phyloP scores from a whole-genome alignment of 31 red algal genomes.

The Bonnemaisonia californica region DNA sequence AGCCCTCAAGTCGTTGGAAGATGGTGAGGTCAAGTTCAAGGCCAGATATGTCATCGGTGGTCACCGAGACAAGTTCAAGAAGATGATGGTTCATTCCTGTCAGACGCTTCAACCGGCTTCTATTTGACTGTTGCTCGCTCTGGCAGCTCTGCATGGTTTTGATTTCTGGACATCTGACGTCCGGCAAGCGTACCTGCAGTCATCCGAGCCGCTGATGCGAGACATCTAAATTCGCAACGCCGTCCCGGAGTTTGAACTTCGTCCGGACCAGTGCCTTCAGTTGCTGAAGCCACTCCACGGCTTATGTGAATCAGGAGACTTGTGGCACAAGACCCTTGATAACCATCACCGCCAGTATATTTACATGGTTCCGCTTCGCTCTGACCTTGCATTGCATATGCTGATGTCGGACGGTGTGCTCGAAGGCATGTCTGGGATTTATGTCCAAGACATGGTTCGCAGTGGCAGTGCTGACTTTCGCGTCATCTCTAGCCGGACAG shows the following conservation, averaged over 20 bases:
- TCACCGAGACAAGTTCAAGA: constrained; percentile 22
- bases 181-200: constrained; percentile 39
- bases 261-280: constrained; percentile 1
- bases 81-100: constrained; percentile 11
- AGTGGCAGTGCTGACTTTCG: background rate
- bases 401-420: background rate
- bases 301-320: constrained; percentile 11
- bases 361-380: constrained; percentile 11
- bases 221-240: constrained; percentile 20
- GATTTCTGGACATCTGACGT: constrained; percentile 19
- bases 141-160: constrained; percentile 24
- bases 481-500: background rate
- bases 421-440: constrained; percentile 8
- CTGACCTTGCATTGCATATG: background rate
- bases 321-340: constrained; percentile 2
- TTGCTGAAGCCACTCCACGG: constrained; percentile 13
- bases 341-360: constrained; percentile 15
- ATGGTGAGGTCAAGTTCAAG: constrained; percentile 28
- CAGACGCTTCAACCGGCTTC: constrained; percentile 24
- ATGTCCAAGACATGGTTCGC: constrained; percentile 24
- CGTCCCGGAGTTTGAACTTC: constrained; percentile 11
- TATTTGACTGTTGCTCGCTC: constrained; percentile 16
- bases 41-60: no score
- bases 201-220: background rate
- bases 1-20: constrained; percentile 4